Base-by-base conservation (phyloP, 139 green algal genomes). In the Chlorella ohadii region DNA sequence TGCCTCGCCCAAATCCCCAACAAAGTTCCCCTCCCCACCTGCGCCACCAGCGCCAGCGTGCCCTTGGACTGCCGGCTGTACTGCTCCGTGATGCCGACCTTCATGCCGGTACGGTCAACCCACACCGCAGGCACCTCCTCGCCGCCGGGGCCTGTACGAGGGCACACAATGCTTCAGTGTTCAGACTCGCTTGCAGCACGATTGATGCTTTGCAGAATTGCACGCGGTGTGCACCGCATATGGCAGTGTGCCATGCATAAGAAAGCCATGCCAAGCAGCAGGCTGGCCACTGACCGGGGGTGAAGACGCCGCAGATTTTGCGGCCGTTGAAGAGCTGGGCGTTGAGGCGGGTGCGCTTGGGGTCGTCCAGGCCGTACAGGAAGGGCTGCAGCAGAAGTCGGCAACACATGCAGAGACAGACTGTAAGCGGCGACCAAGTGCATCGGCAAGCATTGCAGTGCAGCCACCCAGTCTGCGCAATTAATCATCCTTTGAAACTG, bases 101-200 rank as follows among this genome's bases (percentile, higher is more conserved):
- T 99, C 70, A 87, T 85, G 39, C 97, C 97, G 31, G 91, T 87
- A 65, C 97, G 91, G 89, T 99, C 95, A 15, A 99, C 93, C 90
- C 95, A 98, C 70, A 99, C 92, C 6, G 92, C 84, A 0, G 96
- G 96, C 66, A 99, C 96, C n/a, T 99, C 95, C 5, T 96, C 89
- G 17, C 90, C 85, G 56, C 84, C 74, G 11, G 84, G 91, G 87
- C 85, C 90, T 85, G 88, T 25, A n/a, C n/a, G n/a, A n/a, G n/a
- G n/a, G n/a, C n/a, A n/a, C n/a, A n/a, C n/a, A n/a, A n/a, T n/a
- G n/a, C n/a, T n/a, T n/a, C n/a, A n/a, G n/a, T n/a, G 73, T 4
- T 27, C 22, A 68, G 44, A 51, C 44, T 16, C 44, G 44, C 9
- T 51, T 36, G 68, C 33, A 44, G 31, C 31, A 23, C n/a, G n/a